These are phyloP conservation scores for Backusella liffmaniae DNA, from an alignment of 192 early-diverging fungal genomes.

Conservation along the genomic window DNA sequence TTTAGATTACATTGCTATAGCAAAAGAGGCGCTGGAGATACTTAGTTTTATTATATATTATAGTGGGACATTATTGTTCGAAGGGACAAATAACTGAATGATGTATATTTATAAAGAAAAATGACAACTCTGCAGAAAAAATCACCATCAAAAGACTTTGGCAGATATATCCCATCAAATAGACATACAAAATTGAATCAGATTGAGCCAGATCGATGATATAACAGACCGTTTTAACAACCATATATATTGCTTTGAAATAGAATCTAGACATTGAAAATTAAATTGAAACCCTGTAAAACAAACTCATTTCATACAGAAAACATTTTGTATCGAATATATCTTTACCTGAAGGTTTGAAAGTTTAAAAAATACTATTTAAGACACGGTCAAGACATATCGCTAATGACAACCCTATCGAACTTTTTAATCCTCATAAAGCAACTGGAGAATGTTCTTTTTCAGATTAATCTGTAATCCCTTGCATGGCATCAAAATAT, in stretches of 20 bases:
- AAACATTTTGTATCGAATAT: no score
- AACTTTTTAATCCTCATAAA: neutral
- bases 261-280: no score
- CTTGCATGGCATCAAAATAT: neutral
- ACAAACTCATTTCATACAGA: no score
- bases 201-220: neutral
- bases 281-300: no score
- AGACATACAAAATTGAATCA: neutral
- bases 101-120: neutral
- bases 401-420: neutral
- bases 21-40: neutral
- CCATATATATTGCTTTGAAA: neutral
- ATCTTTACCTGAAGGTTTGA: neutral
- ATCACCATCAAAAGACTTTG: neutral
- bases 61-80: neutral
- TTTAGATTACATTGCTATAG: neutral
- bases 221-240: neutral
- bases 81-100: neutral
- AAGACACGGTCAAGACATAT: neutral
- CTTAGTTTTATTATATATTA: neutral
- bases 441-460: neutral
- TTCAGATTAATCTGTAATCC: neutral
- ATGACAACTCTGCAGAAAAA: neutral
- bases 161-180: neutral
- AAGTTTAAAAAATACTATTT: no score